phyloP scores from a whole-genome alignment of 352 stramenopile genomes.

The Phytophthora europaea region DNA sequence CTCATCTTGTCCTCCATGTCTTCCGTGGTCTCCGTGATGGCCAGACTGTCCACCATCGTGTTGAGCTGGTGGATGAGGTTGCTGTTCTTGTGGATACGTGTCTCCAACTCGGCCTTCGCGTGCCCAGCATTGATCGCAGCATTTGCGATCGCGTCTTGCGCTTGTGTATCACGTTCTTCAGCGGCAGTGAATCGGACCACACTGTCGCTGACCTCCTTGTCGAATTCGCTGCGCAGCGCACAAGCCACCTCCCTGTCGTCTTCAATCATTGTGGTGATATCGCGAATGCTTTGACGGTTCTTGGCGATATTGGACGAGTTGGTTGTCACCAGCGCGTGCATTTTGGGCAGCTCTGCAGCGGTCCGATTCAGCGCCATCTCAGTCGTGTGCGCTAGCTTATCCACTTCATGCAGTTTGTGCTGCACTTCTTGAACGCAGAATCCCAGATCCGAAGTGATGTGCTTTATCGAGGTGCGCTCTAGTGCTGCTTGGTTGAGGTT shows the following conservation, averaged over 20 bases:
- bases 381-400: constrained; percentile 50
- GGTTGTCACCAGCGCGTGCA: constrained; percentile 50
- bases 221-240: constrained; percentile 32
- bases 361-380: constrained; percentile 54
- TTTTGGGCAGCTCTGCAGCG: constrained; percentile 60
- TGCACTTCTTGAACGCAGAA: constrained; percentile 61
- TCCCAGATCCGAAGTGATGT: constrained; percentile 38
- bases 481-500: constrained; percentile 42
- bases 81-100: constrained; percentile 56
- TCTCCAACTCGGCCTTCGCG: constrained; percentile 48
- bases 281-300: constrained; percentile 48
- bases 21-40: constrained; percentile 62
- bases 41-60: constrained; percentile 70
- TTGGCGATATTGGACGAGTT: constrained; percentile 56
- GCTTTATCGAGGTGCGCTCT: constrained; percentile 56
- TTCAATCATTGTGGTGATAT: constrained; percentile 44
- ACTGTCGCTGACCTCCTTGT: constrained; percentile 44
- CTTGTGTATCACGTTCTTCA: constrained; percentile 35
- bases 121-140: constrained; percentile 36
- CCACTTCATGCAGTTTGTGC: constrained; percentile 58
- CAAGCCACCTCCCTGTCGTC: constrained; percentile 42
- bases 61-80: constrained; percentile 79
- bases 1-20: constrained; percentile 71
- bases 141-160: constrained; percentile 40
- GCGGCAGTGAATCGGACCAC: constrained; percentile 38